phyloP scores from a whole-genome alignment of 805 yeast genomes.

The Wickerhamiella shivajii region DNA sequence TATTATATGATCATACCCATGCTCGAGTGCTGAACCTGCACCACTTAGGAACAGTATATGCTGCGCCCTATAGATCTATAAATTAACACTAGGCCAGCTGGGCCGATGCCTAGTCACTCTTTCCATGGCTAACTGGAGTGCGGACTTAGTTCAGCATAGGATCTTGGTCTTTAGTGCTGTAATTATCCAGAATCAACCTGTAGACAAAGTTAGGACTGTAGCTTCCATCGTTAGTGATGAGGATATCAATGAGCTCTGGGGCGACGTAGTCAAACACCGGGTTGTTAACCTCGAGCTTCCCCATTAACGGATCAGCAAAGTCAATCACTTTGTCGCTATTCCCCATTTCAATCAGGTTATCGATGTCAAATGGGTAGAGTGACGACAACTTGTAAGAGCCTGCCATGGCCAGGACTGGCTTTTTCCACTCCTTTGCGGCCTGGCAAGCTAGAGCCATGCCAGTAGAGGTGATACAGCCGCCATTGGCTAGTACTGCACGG shows the following conservation, averaged over 20 bases:
- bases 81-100: no score
- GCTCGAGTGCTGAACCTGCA: no score
- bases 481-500: constrained; percentile 85
- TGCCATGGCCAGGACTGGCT: constrained; percentile 94
- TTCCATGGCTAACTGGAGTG: no score
- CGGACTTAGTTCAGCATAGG: constrained; percentile 7
- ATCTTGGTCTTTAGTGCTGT: constrained; percentile 56
- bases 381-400: constrained; percentile 91
- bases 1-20: no score
- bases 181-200: constrained; percentile 88
- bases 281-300: constrained; percentile 67
- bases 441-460: constrained; percentile 91
- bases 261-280: constrained; percentile 83
- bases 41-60: no score
- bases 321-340: constrained; percentile 80
- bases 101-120: no score
- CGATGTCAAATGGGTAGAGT: constrained; percentile 76
- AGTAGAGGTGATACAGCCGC: constrained; percentile 78
- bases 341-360: constrained; percentile 76
- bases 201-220: constrained; percentile 92
- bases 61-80: no score
- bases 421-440: constrained; percentile 85
- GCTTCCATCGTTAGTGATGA: constrained; percentile 91
- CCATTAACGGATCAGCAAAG: constrained; percentile 56
- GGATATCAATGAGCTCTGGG: constrained; percentile 88